phyloP scores from a whole-genome alignment of 2,329 filamentous ascomycete species.

The Aphanocladium album region DNA sequence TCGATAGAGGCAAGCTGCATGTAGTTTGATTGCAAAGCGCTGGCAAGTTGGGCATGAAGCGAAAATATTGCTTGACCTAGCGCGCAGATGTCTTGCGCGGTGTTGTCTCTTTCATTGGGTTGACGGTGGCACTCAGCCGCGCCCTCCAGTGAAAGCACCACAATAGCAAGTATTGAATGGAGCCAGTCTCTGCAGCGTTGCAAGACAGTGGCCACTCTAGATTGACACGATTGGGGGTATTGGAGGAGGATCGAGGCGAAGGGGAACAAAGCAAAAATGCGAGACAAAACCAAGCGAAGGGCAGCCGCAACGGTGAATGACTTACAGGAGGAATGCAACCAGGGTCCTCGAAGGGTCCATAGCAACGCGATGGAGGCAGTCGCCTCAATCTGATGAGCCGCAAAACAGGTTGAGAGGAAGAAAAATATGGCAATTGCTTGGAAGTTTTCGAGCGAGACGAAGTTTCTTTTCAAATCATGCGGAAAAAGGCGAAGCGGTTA shows the following conservation, averaged over 20 bases:
- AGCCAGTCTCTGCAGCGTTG: neutral
- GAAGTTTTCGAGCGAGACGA: neutral
- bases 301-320: constrained; percentile 25
- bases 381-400: neutral
- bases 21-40: neutral
- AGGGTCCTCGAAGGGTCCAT: constrained; percentile 62
- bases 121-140: neutral
- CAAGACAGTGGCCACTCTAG: constrained; percentile 11
- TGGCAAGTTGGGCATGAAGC: neutral
- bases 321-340: constrained; percentile 65
- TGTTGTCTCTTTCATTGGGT: neutral
- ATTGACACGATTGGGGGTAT: constrained; percentile 3
- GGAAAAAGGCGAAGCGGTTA: neutral
- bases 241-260: constrained; percentile 1
- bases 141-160: neutral
- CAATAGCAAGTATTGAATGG: neutral
- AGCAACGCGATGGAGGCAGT: constrained; percentile 10
- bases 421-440: neutral
- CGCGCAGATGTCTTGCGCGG: neutral
- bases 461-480: neutral
- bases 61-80: neutral
- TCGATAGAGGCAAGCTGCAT: neutral
- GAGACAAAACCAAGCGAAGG: constrained; percentile 20
- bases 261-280: constrained; percentile 19
- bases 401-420: neutral